Evolutionary conservation across 306 rosid species (phyloP).

Genomic region (Trifolium fragiferum): DNA sequence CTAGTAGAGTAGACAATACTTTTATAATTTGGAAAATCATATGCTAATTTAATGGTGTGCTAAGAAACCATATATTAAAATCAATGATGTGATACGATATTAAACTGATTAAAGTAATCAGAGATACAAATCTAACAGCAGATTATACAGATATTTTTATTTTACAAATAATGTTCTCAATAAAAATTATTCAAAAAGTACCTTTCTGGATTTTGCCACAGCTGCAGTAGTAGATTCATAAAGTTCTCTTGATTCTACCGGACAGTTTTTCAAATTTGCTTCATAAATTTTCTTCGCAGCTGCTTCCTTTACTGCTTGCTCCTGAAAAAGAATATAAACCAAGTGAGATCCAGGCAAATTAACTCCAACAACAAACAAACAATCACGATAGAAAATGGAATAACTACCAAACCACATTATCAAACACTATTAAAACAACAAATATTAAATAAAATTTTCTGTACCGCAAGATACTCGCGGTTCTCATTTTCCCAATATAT

Average conservation of each 20-base stretch:
- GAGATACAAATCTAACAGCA: background rate
- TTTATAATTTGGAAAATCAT: conserved; percentile 9
- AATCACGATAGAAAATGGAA: conserved; percentile 1
- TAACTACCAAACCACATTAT: background rate
- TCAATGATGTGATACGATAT: background rate
- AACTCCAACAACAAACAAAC: conserved; percentile 15
- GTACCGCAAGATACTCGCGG: conserved; percentile 67
- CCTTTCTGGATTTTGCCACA: conserved; percentile 63
- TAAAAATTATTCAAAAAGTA: conserved; percentile 24
- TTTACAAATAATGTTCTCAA: background rate
- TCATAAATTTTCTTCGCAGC: conserved; percentile 55
- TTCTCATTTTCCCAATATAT: conserved; percentile 69
- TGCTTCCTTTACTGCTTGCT: conserved; percentile 71
- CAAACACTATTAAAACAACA: background rate
- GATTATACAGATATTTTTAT: background rate
- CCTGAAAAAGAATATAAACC: conserved; percentile 48
- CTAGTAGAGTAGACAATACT: conserved; percentile 22
- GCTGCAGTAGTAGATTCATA: conserved; percentile 52
- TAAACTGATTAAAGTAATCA: background rate
- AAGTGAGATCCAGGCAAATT: conserved; percentile 31
- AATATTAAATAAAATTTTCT: conserved; percentile 7
- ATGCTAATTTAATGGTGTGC: background rate
- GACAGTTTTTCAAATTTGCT: conserved; percentile 51
- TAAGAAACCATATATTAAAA: background rate
- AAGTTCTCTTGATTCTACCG: conserved; percentile 53